phyloP scores from a whole-genome alignment of 768 basidiomycete genomes.

The Leccinum incarnatum region DNA sequence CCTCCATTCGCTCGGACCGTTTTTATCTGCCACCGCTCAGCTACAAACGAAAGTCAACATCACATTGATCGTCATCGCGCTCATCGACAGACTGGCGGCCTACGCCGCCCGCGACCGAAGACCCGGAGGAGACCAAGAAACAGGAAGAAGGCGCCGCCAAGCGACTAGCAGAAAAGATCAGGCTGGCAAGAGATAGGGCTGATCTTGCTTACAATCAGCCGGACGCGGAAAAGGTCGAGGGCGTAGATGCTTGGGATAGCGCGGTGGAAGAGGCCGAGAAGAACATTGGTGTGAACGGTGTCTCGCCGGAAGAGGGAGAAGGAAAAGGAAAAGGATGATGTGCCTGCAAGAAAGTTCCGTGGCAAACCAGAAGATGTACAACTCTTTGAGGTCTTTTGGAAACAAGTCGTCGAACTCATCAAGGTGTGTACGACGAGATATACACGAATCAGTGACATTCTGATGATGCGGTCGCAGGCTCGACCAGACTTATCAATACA shows the following conservation, averaged over 20 bases:
- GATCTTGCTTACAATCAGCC: slow-evolving; percentile 47
- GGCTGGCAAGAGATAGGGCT: slow-evolving; percentile 61
- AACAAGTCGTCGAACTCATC: too few relatives aligned
- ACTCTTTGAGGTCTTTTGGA: slow-evolving; percentile 98
- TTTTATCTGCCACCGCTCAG: slow-evolving; percentile 94
- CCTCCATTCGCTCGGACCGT: slow-evolving; percentile 90
- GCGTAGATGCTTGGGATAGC: slow-evolving; percentile 28
- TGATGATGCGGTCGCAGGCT: too few relatives aligned
- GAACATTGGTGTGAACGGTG: slow-evolving; percentile 19
- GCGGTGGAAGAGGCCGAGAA: slow-evolving; percentile 23
- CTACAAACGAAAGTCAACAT: slow-evolving; percentile 98
- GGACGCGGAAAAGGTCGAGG: slow-evolving; percentile 18
- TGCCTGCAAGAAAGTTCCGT: slow-evolving; percentile 76
- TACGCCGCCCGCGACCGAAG: slow-evolving; percentile 93
- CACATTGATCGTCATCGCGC: slow-evolving; percentile 95
- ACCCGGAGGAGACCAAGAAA: slow-evolving; percentile 88
- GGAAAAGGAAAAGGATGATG: slow-evolving; percentile 59
- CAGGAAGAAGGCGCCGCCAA: slow-evolving; percentile 93
- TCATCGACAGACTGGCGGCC: slow-evolving; percentile 93
- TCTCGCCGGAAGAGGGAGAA: slow-evolving; percentile 25
- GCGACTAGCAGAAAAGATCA: slow-evolving; percentile 84
- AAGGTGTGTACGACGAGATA: too few relatives aligned
- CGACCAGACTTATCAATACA: too few relatives aligned
- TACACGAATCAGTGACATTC: too few relatives aligned
- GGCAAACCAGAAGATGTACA: slow-evolving; percentile 94